Base-by-base conservation (phyloP, 2,329 filamentous ascomycete genomes). In the Phaeophleospora eucalypticola region DNA sequence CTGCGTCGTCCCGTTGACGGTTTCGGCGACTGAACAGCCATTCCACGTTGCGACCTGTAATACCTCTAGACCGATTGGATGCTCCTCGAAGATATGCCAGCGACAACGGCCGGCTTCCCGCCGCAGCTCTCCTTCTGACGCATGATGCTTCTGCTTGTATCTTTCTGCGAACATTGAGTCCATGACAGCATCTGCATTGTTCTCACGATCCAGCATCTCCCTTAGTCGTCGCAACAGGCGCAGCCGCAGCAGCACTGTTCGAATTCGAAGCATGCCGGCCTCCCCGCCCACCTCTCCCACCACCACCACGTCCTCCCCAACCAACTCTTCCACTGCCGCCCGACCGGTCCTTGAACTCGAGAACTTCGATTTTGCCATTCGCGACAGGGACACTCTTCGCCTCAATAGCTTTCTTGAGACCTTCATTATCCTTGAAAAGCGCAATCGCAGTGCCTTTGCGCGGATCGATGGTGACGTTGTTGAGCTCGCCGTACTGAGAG, bases 381-480 rank as follows among this genome's bases (percentile, higher is more conserved):
- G 86, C 90, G 9, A 97, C 84, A 16, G 84, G 73, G 21, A 96
- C 78, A 0, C 87, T 88, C 61, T 89, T 94, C 10, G 86, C 87
- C 14, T 82, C 78, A 62, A 95, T 82, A 4, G 91, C 91, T 61
- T 87, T 89, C 58, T 80, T 80, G 19, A 97, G 74, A 8, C 79
- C 77, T 7, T 83, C 81, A 1, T 84, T 77, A 17, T 89, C 83
- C 8, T 80, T 78, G 70, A 96, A 97, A 53, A 95, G 87, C 33
- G 95, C 84, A 64, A 96, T 95, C 2, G 89, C 91, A 60, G 95
- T 95, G 0, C 89, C 89, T 67, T 96, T 96, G 61, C 90, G 86
- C 67, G 89, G 90, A 65, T 97, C 91, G 44, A 97, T 91, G 59
- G 96, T 91, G 15, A 95, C 87, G 55, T 82, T 85, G 0, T 80